Evolutionary conservation across 1,139 yeast species (phyloP).

Genomic region (Sugiyamaella neomexicana): DNA sequence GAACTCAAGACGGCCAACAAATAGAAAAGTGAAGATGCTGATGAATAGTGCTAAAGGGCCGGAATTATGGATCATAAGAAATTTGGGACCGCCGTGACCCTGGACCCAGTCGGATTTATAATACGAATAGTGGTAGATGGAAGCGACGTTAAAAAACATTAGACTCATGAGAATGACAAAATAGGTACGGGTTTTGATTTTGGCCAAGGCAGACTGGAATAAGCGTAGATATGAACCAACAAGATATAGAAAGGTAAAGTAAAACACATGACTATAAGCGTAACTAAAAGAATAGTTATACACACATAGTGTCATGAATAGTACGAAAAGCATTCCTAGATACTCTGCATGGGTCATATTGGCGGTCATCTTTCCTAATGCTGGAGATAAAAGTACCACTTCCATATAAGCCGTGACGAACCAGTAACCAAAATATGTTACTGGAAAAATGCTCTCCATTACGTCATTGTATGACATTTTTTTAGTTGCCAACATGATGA

Average conservation of each 20-base stretch:
- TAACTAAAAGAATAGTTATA: constrained; percentile 9
- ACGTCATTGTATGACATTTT: constrained; percentile 8
- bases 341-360: constrained; percentile 6
- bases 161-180: constrained; percentile 6
- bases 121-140: constrained; percentile 15
- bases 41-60: constrained; percentile 14
- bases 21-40: constrained; percentile 11
- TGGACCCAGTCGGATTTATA: constrained; percentile 11
- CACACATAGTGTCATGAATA: constrained; percentile 9
- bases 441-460: constrained; percentile 17
- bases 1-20: constrained; percentile 11
- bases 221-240: constrained; percentile 13
- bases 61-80: constrained; percentile 15
- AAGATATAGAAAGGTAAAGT: constrained; percentile 13
- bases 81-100: constrained; percentile 11
- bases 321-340: constrained; percentile 12
- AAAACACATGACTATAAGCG: constrained; percentile 16
- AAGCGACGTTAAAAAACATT: constrained; percentile 4
- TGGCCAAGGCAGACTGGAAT: constrained; percentile 6
- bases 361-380: constrained; percentile 15
- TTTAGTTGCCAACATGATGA: constrained; percentile 1
- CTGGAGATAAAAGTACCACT: constrained; percentile 15
- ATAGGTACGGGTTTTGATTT: constrained; percentile 12
- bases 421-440: constrained; percentile 14
- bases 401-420: constrained; percentile 17